Conservation (phyloP, 306 rosid genomes). For the Neltuma alba region DNA sequence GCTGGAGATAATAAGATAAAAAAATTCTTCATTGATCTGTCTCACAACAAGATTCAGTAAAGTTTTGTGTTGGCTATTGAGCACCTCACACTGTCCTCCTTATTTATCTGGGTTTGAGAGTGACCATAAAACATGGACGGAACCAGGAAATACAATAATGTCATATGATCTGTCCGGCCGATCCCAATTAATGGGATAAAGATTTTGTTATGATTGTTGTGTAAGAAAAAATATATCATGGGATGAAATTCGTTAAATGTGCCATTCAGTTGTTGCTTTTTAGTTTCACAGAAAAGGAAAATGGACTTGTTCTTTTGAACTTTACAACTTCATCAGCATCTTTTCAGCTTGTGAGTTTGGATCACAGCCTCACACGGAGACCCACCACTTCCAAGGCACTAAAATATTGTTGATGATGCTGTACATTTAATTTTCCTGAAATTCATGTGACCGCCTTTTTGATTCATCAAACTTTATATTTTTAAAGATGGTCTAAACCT, state of each 20-base stretch:
- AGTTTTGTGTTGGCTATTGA: too few species aligned
- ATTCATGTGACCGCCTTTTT: background rate
- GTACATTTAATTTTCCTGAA: background rate
- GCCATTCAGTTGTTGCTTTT: background rate
- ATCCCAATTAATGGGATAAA: too few species aligned
- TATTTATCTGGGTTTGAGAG: too few species aligned
- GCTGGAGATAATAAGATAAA: too few species aligned
- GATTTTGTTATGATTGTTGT: too few species aligned
- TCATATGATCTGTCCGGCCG: too few species aligned
- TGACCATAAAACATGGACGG: too few species aligned
- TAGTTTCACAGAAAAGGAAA: constrained; percentile 1
- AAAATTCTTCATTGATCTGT: too few species aligned
- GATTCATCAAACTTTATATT: background rate
- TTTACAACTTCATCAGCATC: constrained; percentile 40
- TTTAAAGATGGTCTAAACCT: background rate
- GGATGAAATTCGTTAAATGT: background rate
- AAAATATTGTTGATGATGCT: background rate
- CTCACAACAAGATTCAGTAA: too few species aligned
- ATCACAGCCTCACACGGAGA: constrained; percentile 14
- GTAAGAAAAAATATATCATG: background rate
- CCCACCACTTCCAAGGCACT: background rate
- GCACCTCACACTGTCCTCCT: too few species aligned
- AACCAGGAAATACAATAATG: too few species aligned
- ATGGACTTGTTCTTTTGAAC: constrained; percentile 29
- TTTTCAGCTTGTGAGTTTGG: constrained; percentile 25